Evolutionary conservation across 2,329 filamentous ascomycete genomes (phyloP).

Genomic region (Colletotrichum orbiculare): DNA sequence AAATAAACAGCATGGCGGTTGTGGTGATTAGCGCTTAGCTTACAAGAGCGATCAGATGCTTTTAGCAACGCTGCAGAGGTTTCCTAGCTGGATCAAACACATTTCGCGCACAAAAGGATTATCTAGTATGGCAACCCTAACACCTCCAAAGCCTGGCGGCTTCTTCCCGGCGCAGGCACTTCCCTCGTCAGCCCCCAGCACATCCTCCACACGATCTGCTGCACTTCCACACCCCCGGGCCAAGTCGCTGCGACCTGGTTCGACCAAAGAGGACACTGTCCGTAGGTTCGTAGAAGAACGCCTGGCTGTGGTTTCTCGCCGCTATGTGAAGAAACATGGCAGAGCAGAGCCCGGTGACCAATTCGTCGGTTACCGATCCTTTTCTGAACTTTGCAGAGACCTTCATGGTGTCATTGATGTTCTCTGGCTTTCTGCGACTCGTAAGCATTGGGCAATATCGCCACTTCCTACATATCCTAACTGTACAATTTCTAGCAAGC

Average conservation of each 20-base stretch:
- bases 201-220: conserved; percentile 53
- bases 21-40: too few species aligned
- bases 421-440: conserved; percentile 88
- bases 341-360: conserved; percentile 57
- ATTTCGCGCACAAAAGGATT: too few species aligned
- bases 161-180: conserved; percentile 60
- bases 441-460: conserved; percentile 60
- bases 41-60: too few species aligned
- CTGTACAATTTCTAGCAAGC: conserved; percentile 62
- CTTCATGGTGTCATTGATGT: conserved; percentile 81
- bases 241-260: conserved; percentile 64
- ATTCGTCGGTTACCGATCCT: conserved; percentile 65
- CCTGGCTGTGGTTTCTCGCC: conserved; percentile 64
- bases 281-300: conserved; percentile 67
- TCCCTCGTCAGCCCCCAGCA: conserved; percentile 66
- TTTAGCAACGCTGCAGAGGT: too few species aligned
- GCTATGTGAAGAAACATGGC: conserved; percentile 70
- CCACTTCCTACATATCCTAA: not conserved
- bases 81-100: too few species aligned
- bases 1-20: too few species aligned
- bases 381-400: conserved; percentile 78
- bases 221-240: conserved; percentile 66
- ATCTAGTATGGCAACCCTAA: too few species aligned
- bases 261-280: conserved; percentile 69
- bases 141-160: conserved; percentile 54